These are phyloP conservation scores for Penicillium steckii DNA, from an alignment of 495 filamentous ascomycete species.

Conservation along the genomic window DNA sequence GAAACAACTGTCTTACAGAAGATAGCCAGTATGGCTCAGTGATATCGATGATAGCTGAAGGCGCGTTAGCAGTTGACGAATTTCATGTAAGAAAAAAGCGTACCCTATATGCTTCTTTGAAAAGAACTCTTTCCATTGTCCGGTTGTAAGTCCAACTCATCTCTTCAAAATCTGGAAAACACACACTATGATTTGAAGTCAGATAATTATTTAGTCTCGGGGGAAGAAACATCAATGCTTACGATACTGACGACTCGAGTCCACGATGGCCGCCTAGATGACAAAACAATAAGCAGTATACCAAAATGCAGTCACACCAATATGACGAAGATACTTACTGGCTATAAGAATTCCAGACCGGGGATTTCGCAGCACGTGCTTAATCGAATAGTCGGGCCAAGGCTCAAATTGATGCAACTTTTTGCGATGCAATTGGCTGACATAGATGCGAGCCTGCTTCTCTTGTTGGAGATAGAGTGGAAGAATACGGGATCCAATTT, in stretches of 20 bases:
- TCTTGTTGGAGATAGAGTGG: conserved; percentile 23
- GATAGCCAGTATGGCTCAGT: conserved; percentile 36
- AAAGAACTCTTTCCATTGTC: conserved; percentile 37
- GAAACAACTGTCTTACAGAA: conserved; percentile 28
- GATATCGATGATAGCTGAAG: conserved; percentile 40
- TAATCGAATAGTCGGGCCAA: conserved; percentile 32
- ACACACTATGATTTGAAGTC: conserved; percentile 22
- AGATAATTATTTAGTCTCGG: not conserved
- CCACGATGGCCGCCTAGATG: conserved; percentile 31
- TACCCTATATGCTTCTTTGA: conserved; percentile 38
- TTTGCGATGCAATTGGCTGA: conserved; percentile 31
- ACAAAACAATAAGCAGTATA: not conserved
- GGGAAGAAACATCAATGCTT: conserved; percentile 11
- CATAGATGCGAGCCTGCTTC: conserved; percentile 29
- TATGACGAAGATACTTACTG: conserved; percentile 22
- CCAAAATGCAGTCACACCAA: not conserved
- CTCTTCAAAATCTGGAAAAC: conserved; percentile 37
- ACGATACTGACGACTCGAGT: conserved; percentile 36
- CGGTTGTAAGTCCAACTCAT: conserved; percentile 35
- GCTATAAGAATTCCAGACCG: conserved; percentile 38
- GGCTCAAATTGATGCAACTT: conserved; percentile 36
- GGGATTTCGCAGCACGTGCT: conserved; percentile 36
- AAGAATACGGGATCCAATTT: conserved; percentile 20
- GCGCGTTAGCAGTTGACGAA: conserved; percentile 4
- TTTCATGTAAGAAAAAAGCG: not conserved